Evolutionary conservation across 495 filamentous ascomycete species (phyloP), one percentile per base, ranked within the genome.

Genomic region (Xanthoparmelia taractica): DNA sequence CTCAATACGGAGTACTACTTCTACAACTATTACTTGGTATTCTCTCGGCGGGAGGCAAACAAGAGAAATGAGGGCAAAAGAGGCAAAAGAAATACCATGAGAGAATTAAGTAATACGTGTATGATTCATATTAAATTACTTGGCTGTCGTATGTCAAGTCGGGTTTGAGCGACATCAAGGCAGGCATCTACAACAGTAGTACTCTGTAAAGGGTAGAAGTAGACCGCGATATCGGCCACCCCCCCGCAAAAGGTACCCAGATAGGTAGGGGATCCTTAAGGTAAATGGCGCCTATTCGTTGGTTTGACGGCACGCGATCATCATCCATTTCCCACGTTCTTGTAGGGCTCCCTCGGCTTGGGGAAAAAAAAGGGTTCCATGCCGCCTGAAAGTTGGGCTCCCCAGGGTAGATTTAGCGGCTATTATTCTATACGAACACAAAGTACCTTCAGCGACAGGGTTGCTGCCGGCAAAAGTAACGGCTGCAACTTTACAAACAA

Each of bases 281-380:
- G n/a, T 1, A 20, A 20, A 25, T 25, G 43, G 25, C 43, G 43
- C 25, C 43, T 25, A 8, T 2, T 45, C 41, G n/a, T 47, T 57
- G 36, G 18, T 48, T 20, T 56, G 27, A 55, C 61, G 36, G 31
- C 31, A 52, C 60, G 27, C 60, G 36, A 62, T 25, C 48, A 27
- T 37, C 36, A 57, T 31, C 38, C 11, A 27, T 34, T 1, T 54
- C 17, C 50, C 50, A 54, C 50, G 29, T 54, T 54, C 7, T 54
- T 54, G 50, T 29, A 54, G 3, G 50, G 27, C 13, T 54, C 8
- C 13, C 12, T n/a, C n/a, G n/a, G n/a, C n/a, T n/a, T n/a, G n/a
- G 34, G 34, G 4, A 36, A 4, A 36, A 36, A 36, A 36, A 54
- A 20, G 18, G 13, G 29, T 33, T 54, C 20, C 13, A 52, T 29